Percentiles rank a stretch among this genome's conserved stretches.
These are phyloP conservation scores for Pyrenochaeta sp. DNA, from an alignment of 2,329 filamentous ascomycete genomes.

Conservation along the genomic window DNA sequence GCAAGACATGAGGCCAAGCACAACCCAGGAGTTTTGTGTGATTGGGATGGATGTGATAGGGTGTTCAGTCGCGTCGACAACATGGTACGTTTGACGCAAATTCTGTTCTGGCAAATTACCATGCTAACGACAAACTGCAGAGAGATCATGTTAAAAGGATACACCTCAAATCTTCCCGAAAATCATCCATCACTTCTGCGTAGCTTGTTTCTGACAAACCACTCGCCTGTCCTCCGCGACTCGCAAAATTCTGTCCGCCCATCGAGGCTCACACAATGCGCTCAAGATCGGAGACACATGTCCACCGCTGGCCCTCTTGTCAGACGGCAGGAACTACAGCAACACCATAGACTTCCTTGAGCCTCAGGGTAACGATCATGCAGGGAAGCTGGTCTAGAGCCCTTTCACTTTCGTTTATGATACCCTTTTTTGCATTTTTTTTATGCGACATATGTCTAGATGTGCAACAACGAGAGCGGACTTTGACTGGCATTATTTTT, in stretches of 20 bases:
- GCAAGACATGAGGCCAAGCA: conserved; percentile 70
- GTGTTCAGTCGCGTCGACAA: conserved; percentile 70
- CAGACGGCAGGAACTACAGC: background rate
- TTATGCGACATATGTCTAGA: conserved; percentile 9
- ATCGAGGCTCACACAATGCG: too few species aligned
- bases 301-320: background rate
- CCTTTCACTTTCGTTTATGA: conserved; percentile 39
- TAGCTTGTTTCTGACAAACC: too few species aligned
- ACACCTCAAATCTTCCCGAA: conserved; percentile 47
- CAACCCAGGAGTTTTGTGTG: conserved; percentile 67
- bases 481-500: conserved; percentile 9
- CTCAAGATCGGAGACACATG: background rate
- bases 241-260: too few species aligned
- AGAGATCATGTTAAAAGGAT: conserved; percentile 53
- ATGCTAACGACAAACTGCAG: conserved; percentile 35
- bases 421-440: conserved; percentile 26
- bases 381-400: conserved; percentile 19
- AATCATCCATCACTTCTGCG: conserved; percentile 30
- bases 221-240: too few species aligned
- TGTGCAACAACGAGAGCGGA: conserved; percentile 17
- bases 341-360: background rate
- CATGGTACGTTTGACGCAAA: conserved; percentile 56
- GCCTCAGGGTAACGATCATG: conserved; percentile 11
- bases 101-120: background rate
- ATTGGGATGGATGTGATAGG: conserved; percentile 65